Percentiles rank a stretch among this genome's conserved stretches.
Conservation (phyloP, 371 early-diverging fungal species). For the Rozella allomycis region DNA sequence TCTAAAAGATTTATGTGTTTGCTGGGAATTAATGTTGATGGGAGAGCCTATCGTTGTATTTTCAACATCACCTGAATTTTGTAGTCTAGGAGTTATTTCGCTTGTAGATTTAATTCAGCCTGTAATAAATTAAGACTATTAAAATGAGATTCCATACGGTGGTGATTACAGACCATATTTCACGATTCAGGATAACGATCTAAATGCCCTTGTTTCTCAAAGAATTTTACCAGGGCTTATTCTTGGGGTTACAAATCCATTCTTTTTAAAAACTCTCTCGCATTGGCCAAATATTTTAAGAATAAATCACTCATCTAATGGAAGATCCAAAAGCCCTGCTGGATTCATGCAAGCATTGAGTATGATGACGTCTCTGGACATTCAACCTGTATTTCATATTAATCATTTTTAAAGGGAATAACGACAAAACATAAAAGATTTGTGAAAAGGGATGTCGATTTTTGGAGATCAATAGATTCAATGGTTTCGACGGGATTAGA, state of each 20-base stretch:
- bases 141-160: constrained; percentile 55
- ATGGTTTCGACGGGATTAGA: no score
- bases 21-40: constrained; percentile 86
- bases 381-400: no score
- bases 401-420: no score
- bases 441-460: no score
- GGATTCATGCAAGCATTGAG: no score
- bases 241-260: constrained; percentile 82
- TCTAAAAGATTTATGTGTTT: constrained; percentile 61
- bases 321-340: no score
- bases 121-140: constrained; percentile 18
- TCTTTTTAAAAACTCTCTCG: constrained; percentile 39
- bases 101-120: constrained; percentile 83
- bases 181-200: constrained; percentile 85
- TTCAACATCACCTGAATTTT: constrained; percentile 61
- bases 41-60: constrained; percentile 76
- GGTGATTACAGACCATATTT: constrained; percentile 89
- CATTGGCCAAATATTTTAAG: constrained; percentile 1
- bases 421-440: no score
- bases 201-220: constrained; percentile 43
- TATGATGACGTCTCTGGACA: no score
- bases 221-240: constrained; percentile 52
- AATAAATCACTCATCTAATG: no score
- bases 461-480: no score
- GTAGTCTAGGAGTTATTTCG: constrained; percentile 57